These are phyloP conservation scores for Daldinia sp. DNA, from an alignment of 2,329 filamentous ascomycete genomes.

Conservation along the genomic window DNA sequence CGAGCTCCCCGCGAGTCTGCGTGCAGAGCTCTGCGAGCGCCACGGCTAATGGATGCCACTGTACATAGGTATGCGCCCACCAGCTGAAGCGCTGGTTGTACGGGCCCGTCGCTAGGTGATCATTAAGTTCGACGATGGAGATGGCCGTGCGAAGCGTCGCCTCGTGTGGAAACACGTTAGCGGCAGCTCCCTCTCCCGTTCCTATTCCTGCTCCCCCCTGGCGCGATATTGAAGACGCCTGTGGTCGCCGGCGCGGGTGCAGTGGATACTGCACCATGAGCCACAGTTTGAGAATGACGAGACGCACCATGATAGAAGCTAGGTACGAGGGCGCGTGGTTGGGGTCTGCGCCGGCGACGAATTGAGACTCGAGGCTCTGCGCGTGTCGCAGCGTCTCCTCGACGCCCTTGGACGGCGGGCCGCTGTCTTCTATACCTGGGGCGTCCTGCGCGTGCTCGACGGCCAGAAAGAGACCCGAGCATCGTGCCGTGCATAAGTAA, in stretches of 20 bases:
- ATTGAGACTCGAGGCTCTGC: constrained; percentile 55
- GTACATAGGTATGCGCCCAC: constrained; percentile 64
- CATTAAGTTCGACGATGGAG: constrained; percentile 59
- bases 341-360: constrained; percentile 54
- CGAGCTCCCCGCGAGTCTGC: constrained; percentile 59
- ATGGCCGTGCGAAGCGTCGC: constrained; percentile 62
- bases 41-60: constrained; percentile 68
- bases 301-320: constrained; percentile 56
- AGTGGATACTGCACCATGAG: constrained; percentile 61
- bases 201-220: background rate
- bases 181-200: background rate
- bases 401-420: constrained; percentile 48
- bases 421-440: constrained; percentile 4
- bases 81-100: constrained; percentile 58
- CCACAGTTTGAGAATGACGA: constrained; percentile 62
- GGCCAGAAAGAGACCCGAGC: constrained; percentile 56
- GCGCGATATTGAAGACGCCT: background rate
- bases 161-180: constrained; percentile 52
- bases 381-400: constrained; percentile 57
- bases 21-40: constrained; percentile 65
- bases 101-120: constrained; percentile 50
- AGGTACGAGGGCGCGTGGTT: constrained; percentile 53
- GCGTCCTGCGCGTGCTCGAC: constrained; percentile 52
- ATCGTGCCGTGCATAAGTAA: constrained; percentile 56
- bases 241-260: constrained; percentile 46